Conservation (phyloP, 192 early-diverging fungal genomes). For the Phlyctochytrium bullatum region DNA sequence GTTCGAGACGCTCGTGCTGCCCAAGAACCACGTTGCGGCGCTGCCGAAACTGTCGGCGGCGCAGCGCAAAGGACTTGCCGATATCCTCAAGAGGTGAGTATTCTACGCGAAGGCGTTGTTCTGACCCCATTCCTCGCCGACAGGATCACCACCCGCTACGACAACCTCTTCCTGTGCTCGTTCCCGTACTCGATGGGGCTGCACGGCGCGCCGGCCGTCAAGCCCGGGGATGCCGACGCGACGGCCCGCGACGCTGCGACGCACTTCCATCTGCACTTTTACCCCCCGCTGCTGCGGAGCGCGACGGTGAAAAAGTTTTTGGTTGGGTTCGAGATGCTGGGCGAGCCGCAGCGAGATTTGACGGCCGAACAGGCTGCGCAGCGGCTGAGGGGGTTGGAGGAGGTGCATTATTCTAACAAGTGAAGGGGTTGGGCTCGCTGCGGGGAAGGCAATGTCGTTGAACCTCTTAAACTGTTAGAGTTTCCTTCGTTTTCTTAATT, state of each 20-base stretch:
- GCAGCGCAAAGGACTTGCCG: constrained; percentile 69
- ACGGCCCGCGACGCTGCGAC: constrained; percentile 45
- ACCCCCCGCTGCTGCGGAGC: constrained; percentile 88
- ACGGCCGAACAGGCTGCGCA: constrained; percentile 90
- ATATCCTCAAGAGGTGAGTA: constrained; percentile 48
- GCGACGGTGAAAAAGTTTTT: constrained; percentile 92
- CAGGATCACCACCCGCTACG: constrained; percentile 80
- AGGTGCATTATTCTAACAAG: constrained; percentile 41
- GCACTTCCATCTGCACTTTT: constrained; percentile 94
- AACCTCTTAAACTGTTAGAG: no score
- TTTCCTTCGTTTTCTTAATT: no score
- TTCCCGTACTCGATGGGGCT: constrained; percentile 98
- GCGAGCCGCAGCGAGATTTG: constrained; percentile 89
- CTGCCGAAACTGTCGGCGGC: constrained; percentile 32
- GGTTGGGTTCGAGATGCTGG: constrained; percentile 96
- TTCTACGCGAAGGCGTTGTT: background rate
- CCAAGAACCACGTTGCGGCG: constrained; percentile 59
- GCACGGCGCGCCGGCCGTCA: constrained; percentile 87
- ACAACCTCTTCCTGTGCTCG: constrained; percentile 85
- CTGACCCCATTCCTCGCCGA: constrained; percentile 19
- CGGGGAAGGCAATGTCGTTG: no score
- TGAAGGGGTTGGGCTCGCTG: no score
- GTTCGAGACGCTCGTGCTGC: constrained; percentile 85
- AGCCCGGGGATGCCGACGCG: constrained; percentile 52
- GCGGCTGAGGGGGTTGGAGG: constrained; percentile 56